phyloP scores from a whole-genome alignment of 225 moss, liverwort and hornwort species.

The Sphagnum tenellum region DNA sequence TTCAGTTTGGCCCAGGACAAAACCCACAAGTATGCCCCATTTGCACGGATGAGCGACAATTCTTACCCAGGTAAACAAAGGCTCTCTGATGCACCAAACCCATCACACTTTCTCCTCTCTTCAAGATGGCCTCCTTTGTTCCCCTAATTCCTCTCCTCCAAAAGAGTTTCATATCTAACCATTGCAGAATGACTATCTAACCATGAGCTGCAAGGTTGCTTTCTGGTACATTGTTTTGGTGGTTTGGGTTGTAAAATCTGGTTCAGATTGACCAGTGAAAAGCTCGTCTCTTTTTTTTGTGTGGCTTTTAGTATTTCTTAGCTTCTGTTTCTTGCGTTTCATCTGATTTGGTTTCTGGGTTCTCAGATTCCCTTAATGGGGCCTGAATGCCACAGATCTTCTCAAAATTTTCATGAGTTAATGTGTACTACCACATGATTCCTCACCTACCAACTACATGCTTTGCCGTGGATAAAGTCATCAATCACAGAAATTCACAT shows the following conservation, averaged over 20 bases:
- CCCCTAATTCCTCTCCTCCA: background rate
- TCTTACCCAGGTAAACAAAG: slow-evolving; percentile 40
- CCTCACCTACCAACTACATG: no score
- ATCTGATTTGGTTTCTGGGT: no score
- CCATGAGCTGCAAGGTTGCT: background rate
- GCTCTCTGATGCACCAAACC: background rate
- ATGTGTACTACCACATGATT: no score
- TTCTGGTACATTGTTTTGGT: background rate
- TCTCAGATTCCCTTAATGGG: no score
- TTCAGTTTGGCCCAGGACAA: slow-evolving; percentile 45
- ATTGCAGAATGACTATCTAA: background rate
- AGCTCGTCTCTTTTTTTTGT: no score
- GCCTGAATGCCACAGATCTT: no score
- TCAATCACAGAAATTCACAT: background rate
- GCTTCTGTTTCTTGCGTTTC: no score
- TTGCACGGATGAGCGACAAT: slow-evolving; percentile 78
- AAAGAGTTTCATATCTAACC: background rate
- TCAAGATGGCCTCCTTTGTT: background rate
- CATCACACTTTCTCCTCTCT: background rate
- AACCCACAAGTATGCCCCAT: slow-evolving; percentile 44
- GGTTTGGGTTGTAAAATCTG: background rate
- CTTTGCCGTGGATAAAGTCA: no score
- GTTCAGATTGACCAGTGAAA: no score
- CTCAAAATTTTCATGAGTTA: no score
- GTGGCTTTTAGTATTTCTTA: no score